Conservation (phyloP, 2,329 filamentous ascomycete genomes). For the Colletotrichum sansevieriae region DNA sequence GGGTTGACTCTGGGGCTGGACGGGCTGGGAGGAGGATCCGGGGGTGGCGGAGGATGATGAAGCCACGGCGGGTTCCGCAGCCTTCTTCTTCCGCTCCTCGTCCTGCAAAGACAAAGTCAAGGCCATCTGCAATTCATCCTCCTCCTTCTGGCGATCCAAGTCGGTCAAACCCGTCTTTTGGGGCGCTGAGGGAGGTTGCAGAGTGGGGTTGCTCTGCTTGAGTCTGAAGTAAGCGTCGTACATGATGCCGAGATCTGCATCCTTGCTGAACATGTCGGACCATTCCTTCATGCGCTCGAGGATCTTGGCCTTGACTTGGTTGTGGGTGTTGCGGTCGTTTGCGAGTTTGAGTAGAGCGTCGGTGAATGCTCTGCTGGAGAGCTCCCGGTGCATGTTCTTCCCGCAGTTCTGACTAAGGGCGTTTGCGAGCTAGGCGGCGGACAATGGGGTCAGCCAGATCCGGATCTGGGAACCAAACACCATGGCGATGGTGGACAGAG, state of each 20-base stretch:
- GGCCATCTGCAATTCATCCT: slow-evolving; percentile 97
- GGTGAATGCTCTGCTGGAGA: slow-evolving; percentile 92
- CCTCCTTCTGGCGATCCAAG: slow-evolving; percentile 91
- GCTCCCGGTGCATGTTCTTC: slow-evolving; percentile 85
- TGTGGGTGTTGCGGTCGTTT: slow-evolving; percentile 94
- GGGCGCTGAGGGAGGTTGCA: slow-evolving; percentile 92
- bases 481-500: not conserved
- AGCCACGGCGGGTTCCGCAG: slow-evolving; percentile 53
- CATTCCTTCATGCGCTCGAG: slow-evolving; percentile 96
- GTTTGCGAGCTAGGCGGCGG: slow-evolving; percentile 77
- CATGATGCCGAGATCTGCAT: slow-evolving; percentile 97
- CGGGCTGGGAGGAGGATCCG: slow-evolving; percentile 49
- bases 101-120: slow-evolving; percentile 93
- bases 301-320: slow-evolving; percentile 97
- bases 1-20: slow-evolving; percentile 58
- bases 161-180: slow-evolving; percentile 94
- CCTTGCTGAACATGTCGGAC: slow-evolving; percentile 92
- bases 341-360: slow-evolving; percentile 92
- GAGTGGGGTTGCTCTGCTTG: slow-evolving; percentile 85
- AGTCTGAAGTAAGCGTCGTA: slow-evolving; percentile 91
- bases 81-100: slow-evolving; percentile 73
- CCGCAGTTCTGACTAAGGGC: slow-evolving; percentile 94
- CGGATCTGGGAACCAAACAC: not conserved
- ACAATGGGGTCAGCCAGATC: slow-evolving; percentile 27
- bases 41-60: slow-evolving; percentile 51